Evolutionary conservation across 2,329 filamentous ascomycete species (phyloP), one percentile per base, ranked within the genome.

Genomic region (Pseudofabraea citricarpa): DNA sequence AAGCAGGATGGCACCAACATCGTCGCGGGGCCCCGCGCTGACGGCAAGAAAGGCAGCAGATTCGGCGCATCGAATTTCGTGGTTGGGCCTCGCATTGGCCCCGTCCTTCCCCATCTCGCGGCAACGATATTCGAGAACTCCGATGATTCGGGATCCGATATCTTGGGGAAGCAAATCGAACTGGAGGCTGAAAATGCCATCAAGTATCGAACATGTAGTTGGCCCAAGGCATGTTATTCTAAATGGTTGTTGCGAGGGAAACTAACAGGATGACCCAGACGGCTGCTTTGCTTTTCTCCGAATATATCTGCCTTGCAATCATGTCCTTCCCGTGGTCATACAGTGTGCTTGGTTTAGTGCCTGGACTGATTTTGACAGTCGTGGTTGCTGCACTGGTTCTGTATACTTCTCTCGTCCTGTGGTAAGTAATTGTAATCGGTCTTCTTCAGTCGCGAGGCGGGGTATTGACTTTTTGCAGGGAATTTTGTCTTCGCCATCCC

Each of bases 251-350:
- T n/a, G n/a, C n/a, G 39, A 26, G 40, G 45, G 35, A 53, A 42
- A 29, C 27, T 44, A 36, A 50, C 41, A n/a, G 19, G 15, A 9
- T 36, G 15, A 31, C 9, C 13, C 42, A 85, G 85, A 95, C 90
- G 41, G 89, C 90, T 0, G 89, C 85, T 1, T 65, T 95, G 54
- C 79, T 96, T 40, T 95, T 96, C 67, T 93, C 88, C 40, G 90
- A 96, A 71, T 96, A 96, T 64, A 96, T 96, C 47, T 95, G 89
- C 63, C 69, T 96, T 66, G 73, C 79, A 46, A 95, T 95, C 61
- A 95, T 96, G 90, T 94, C 87, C 40, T 96, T 96, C 55, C 90
- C 90, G 0, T 95, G 87, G 76, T 95, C 89, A 0, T 96, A 96
- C 65, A 87, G 88, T 33, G 70, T 91, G 21, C 77, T 96, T 6